phyloP scores from a whole-genome alignment of 768 basidiomycete species.

The Suillus variegatus region DNA sequence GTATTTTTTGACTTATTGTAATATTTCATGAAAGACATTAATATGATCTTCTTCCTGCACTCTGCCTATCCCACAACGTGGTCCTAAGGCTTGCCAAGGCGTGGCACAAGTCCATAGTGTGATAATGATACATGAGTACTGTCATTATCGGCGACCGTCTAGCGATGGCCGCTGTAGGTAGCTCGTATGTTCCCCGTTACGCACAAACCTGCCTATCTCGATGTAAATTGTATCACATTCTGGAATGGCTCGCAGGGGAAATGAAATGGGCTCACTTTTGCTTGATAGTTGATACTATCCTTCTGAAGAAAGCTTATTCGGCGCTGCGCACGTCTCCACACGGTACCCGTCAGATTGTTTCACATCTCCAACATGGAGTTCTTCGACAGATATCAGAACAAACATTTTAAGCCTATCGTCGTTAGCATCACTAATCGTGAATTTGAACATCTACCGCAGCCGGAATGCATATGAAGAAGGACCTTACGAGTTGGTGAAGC shows the following conservation, averaged over 20 bases:
- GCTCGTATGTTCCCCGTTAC: background rate
- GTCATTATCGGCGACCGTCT: background rate
- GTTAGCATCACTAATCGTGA: constrained; percentile 1
- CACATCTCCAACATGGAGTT: background rate
- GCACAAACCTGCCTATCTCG: background rate
- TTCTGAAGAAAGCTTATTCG: background rate
- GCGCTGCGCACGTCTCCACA: constrained; percentile 3
- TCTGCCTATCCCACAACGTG: too few species aligned
- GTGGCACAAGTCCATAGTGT: too few species aligned
- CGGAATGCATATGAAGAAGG: background rate
- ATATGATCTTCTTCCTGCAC: too few species aligned
- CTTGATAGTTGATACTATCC: background rate
- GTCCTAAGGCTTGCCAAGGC: too few species aligned
- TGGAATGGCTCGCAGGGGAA: background rate
- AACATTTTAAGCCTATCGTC: constrained; percentile 6
- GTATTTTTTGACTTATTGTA: too few species aligned
- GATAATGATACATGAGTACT: too few species aligned
- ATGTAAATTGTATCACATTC: background rate
- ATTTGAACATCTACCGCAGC: background rate
- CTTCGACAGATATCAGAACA: constrained; percentile 3
- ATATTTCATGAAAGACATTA: too few species aligned
- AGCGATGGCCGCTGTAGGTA: background rate
- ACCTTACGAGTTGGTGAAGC: constrained; percentile 2
- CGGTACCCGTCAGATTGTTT: background rate
- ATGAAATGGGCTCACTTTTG: background rate